phyloP scores from a whole-genome alignment of 2,329 filamentous ascomycete genomes.

The Parasarocladium wereldwijsianum region DNA sequence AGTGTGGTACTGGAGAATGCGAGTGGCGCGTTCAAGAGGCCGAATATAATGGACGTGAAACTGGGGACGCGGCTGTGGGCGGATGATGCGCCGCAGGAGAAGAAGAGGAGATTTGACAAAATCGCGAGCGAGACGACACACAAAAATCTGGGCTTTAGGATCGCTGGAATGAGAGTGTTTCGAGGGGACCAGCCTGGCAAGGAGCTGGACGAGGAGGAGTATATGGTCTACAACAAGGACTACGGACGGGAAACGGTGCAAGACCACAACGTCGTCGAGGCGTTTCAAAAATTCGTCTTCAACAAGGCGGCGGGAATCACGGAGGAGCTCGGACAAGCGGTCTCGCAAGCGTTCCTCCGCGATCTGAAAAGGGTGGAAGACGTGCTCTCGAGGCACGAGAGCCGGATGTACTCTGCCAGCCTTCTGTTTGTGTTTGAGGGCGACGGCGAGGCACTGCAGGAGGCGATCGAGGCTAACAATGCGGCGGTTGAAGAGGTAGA shows the following conservation, averaged over 20 bases:
- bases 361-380: slow-evolving; percentile 38
- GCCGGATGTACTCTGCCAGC: slow-evolving; percentile 49
- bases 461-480: slow-evolving; percentile 40
- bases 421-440: slow-evolving; percentile 52
- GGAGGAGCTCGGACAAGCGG: slow-evolving; percentile 37
- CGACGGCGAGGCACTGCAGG: slow-evolving; percentile 38
- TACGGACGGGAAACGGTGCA: slow-evolving; percentile 41
- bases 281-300: slow-evolving; percentile 43
- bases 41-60: slow-evolving; percentile 90
- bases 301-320: slow-evolving; percentile 43
- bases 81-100: slow-evolving; percentile 47
- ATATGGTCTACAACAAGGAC: slow-evolving; percentile 47
- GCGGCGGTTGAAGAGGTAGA: slow-evolving; percentile 35
- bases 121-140: slow-evolving; percentile 46
- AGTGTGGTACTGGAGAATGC: slow-evolving; percentile 80
- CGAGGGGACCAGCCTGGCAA: slow-evolving; percentile 36
- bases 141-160: slow-evolving; percentile 43
- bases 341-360: slow-evolving; percentile 36
- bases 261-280: slow-evolving; percentile 36
- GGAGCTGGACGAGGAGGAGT: slow-evolving; percentile 38
- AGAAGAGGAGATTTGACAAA: slow-evolving; percentile 44
- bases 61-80: slow-evolving; percentile 79
- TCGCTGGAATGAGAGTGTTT: slow-evolving; percentile 51
- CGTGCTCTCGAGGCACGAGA: slow-evolving; percentile 39
- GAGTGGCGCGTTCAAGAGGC: slow-evolving; percentile 62